Evolutionary conservation across 2,329 filamentous ascomycete genomes (phyloP).

Genomic region (Thermoascus crustaceus): DNA sequence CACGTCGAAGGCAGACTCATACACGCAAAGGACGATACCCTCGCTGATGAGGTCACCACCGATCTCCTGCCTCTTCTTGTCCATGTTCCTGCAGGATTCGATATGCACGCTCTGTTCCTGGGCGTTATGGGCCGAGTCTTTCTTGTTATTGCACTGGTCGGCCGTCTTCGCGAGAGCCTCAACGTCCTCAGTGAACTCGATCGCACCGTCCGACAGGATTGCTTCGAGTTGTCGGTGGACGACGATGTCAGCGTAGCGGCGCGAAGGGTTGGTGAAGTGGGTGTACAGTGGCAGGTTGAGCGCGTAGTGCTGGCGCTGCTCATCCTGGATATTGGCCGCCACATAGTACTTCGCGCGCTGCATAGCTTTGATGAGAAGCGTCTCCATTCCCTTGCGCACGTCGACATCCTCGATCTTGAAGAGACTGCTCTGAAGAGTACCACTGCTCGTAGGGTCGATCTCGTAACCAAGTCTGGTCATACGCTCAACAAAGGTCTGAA

Average conservation of each 20-base stretch:
- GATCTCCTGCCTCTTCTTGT: conserved; percentile 76
- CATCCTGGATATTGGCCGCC: conserved; percentile 65
- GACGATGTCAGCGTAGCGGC: conserved; percentile 88
- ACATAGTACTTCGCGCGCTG: conserved; percentile 93
- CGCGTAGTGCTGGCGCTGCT: conserved; percentile 79
- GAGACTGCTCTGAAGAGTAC: conserved; percentile 83
- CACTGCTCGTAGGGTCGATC: conserved; percentile 82
- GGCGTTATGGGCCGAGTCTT: conserved; percentile 92
- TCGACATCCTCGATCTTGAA: conserved; percentile 87
- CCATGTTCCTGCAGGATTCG: conserved; percentile 92
- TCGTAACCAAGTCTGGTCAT: conserved; percentile 89
- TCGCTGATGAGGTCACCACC: conserved; percentile 91
- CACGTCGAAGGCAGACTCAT: conserved; percentile 97
- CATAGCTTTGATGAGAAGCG: conserved; percentile 89
- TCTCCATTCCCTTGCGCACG: conserved; percentile 93
- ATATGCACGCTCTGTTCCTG: conserved; percentile 99
- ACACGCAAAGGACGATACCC: conserved; percentile 92
- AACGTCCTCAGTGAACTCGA: conserved; percentile 82
- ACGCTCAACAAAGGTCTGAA: conserved; percentile 83
- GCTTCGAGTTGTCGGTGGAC: conserved; percentile 92
- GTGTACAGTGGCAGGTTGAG: conserved; percentile 92
- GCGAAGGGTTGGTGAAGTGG: conserved; percentile 91
- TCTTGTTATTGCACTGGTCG: conserved; percentile 97
- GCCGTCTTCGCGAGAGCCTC: conserved; percentile 85
- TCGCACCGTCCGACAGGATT: conserved; percentile 68